Evolutionary conservation across 2,329 filamentous ascomycete genomes (phyloP).

Genomic region (Pseudogymnoascus sp.): DNA sequence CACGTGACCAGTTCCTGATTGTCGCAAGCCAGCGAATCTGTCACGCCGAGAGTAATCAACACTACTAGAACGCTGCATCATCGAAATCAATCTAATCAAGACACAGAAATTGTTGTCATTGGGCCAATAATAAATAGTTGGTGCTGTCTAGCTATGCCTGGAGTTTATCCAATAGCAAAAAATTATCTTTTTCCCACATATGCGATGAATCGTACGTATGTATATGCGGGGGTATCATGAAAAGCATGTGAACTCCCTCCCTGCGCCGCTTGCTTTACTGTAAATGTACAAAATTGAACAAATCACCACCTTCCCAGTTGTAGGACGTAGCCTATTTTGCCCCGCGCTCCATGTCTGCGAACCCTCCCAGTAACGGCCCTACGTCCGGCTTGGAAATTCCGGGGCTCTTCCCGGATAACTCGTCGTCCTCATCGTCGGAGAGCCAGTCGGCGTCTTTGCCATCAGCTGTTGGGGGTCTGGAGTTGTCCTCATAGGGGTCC

Average conservation of each 20-base stretch:
- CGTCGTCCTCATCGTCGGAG: constrained; percentile 27
- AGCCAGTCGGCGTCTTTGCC: constrained; percentile 35
- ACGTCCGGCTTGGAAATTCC: constrained; percentile 26
- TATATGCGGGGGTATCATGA: neutral
- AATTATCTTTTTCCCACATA: neutral
- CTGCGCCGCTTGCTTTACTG: neutral
- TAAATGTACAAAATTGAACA: neutral
- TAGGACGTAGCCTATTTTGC: constrained; percentile 21
- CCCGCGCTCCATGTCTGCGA: constrained; percentile 26
- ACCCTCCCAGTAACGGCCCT: constrained; percentile 27
- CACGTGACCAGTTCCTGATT: neutral
- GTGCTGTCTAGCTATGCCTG: neutral
- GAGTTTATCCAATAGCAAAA: neutral
- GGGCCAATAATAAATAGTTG: neutral
- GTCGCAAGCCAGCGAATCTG: neutral
- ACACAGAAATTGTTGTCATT: neutral
- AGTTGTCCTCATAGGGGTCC: constrained; percentile 24
- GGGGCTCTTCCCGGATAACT: constrained; percentile 21
- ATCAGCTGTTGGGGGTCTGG: constrained; percentile 12
- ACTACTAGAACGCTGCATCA: neutral
- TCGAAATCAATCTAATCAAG: neutral
- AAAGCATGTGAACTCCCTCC: neutral
- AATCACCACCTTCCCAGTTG: constrained; percentile 8
- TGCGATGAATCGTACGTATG: neutral
- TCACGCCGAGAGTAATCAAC: neutral